phyloP scores from a whole-genome alignment of 345 rosid genomes.

The Arabidopsis suecica region DNA sequence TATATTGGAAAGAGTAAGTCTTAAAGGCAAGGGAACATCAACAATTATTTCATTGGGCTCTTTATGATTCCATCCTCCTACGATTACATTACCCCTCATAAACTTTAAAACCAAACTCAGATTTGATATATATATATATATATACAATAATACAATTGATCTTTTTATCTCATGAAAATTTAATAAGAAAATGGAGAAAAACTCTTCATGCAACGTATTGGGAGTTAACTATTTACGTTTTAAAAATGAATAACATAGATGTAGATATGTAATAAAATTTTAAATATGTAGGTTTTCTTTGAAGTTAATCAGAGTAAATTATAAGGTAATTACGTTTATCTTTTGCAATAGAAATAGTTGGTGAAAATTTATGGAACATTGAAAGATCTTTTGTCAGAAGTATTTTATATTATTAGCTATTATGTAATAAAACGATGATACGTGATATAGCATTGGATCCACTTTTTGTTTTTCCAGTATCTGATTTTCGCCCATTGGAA shows the following conservation, averaged over 20 bases:
- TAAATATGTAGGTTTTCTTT: background rate
- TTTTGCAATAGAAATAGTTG: background rate
- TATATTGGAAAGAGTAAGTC: conserved; percentile 20
- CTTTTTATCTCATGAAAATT: background rate
- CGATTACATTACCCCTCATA: background rate
- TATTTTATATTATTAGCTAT: background rate
- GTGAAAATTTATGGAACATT: background rate
- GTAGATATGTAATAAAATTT: too few species aligned
- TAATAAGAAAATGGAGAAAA: conserved; percentile 9
- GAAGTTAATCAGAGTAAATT: background rate
- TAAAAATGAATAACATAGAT: background rate
- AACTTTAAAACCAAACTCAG: conserved; percentile 23
- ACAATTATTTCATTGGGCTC: conserved; percentile 7
- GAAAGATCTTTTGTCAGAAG: background rate
- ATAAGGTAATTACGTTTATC: background rate
- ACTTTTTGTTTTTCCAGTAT: background rate
- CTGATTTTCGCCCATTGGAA: conserved; percentile 10
- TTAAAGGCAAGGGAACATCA: conserved; percentile 42
- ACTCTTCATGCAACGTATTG: conserved; percentile 10
- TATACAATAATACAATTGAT: too few species aligned
- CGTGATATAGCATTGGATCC: conserved; percentile 18
- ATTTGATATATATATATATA: background rate
- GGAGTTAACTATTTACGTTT: background rate
- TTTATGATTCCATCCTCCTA: conserved; percentile 13
- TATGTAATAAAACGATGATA: conserved; percentile 1